Evolutionary conservation across 106 monocot genomes (phyloP).

Genomic region (Hemerocallis citrina): DNA sequence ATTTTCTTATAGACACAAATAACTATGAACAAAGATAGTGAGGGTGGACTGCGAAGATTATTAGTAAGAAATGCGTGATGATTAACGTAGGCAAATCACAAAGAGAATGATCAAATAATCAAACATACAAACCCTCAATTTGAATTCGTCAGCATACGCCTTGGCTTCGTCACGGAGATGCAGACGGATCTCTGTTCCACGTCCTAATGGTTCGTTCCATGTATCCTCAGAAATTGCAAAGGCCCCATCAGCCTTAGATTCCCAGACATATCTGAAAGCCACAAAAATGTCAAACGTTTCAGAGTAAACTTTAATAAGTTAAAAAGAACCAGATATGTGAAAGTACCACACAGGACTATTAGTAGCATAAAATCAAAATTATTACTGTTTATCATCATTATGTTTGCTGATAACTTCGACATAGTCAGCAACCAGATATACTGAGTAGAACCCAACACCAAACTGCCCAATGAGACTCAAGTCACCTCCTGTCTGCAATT

Average conservation of each 20-base stretch:
- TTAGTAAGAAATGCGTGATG: too few species aligned
- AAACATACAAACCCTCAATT: conserved; percentile 56
- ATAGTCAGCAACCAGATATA: conserved; percentile 96
- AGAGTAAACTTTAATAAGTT: not conserved
- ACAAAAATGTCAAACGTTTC: not conserved
- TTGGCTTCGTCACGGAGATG: conserved; percentile 86
- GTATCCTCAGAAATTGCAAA: conserved; percentile 94
- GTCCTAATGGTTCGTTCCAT: conserved; percentile 91
- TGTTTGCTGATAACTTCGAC: conserved; percentile 99
- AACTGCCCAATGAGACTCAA: conserved; percentile 98
- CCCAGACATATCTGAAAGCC: conserved; percentile 72
- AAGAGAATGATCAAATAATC: not conserved
- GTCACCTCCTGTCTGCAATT: conserved; percentile 96
- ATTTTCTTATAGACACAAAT: too few species aligned
- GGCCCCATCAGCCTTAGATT: conserved; percentile 96
- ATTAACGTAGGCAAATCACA: not conserved
- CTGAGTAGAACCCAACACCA: conserved; percentile 98
- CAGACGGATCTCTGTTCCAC: conserved; percentile 87
- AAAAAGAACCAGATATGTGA: not conserved
- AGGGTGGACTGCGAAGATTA: too few species aligned
- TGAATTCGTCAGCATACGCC: conserved; percentile 78
- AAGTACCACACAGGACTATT: not conserved
- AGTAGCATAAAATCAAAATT: not conserved
- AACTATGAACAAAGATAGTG: too few species aligned
- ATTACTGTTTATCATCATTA: conserved; percentile 97